Evolutionary conservation across 2,329 filamentous ascomycete species (phyloP).

Genomic region (Sclerotiophoma versabilis): DNA sequence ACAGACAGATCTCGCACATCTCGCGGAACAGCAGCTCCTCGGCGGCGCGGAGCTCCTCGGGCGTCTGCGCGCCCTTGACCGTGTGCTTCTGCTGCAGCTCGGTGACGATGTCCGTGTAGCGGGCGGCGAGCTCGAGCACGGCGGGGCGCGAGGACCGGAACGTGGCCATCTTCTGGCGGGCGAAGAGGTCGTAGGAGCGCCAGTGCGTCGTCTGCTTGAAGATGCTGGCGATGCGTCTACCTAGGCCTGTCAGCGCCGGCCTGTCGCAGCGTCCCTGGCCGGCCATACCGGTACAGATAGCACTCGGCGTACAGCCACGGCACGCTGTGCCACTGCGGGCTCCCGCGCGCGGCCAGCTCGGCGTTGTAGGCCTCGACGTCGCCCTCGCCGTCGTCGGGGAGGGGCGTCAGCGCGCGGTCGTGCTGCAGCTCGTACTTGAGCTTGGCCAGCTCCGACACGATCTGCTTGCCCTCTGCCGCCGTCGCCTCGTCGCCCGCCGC

Average conservation of each 20-base stretch:
- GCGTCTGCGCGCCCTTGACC: conserved; percentile 52
- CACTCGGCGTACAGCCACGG: conserved; percentile 94
- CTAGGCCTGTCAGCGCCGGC: conserved; percentile 38
- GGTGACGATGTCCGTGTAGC: conserved; percentile 75
- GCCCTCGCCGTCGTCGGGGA: conserved; percentile 76
- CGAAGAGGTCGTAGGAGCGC: conserved; percentile 90
- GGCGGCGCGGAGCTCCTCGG: conserved; percentile 66
- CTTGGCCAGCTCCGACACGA: conserved; percentile 77
- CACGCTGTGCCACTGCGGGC: conserved; percentile 80
- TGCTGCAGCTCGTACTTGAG: conserved; percentile 97
- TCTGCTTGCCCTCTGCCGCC: conserved; percentile 81
- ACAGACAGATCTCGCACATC: conserved; percentile 95
- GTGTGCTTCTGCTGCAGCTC: conserved; percentile 67
- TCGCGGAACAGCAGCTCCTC: conserved; percentile 84
- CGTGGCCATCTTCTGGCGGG: conserved; percentile 86
- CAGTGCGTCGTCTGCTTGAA: conserved; percentile 82
- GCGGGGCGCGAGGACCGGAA: conserved; percentile 91
- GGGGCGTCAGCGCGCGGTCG: conserved; percentile 77
- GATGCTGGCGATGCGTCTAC: conserved; percentile 77
- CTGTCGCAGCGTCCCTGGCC: too few relatives aligned
- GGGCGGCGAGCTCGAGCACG: conserved; percentile 79
- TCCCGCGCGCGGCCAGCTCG: conserved; percentile 77
- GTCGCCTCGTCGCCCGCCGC: conserved; percentile 68
- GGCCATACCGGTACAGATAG: conserved; percentile 83
- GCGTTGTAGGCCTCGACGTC: conserved; percentile 86